Percentiles rank a stretch among this genome's conserved stretches.
phyloP scores from a whole-genome alignment of 345 rosid genomes.

The Abelmoschus esculentus region DNA sequence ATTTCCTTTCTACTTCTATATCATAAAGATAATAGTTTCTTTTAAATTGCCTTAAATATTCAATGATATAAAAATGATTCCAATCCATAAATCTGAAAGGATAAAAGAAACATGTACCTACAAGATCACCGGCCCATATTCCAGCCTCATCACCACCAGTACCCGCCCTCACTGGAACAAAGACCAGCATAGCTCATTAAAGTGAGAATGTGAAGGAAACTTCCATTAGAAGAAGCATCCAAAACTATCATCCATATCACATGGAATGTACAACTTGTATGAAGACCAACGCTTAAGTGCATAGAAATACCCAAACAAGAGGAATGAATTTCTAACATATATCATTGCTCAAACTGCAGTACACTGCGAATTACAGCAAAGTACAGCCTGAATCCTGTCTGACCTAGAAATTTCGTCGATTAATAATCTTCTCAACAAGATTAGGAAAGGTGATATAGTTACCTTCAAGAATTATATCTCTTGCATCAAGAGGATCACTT shows the following conservation, averaged over 20 bases:
- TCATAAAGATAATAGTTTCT: neutral
- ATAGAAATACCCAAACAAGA: neutral
- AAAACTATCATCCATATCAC: neutral
- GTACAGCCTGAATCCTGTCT: neutral
- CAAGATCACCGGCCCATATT: conserved; percentile 99
- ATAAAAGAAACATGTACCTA: conserved; percentile 81
- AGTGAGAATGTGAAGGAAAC: conserved; percentile 1
- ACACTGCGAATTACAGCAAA: neutral
- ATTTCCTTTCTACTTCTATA: neutral
- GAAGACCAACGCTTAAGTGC: neutral
- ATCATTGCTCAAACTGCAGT: neutral
- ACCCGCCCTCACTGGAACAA: conserved; percentile 85
- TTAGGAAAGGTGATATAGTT: conserved; percentile 7
- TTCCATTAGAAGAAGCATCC: neutral
- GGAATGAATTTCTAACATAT: neutral
- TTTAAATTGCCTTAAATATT: neutral
- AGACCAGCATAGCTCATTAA: conserved; percentile 5
- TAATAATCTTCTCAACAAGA: neutral
- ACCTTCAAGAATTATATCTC: conserved; percentile 98
- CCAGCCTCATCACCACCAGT: conserved; percentile 99
- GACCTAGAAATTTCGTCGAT: neutral
- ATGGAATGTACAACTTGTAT: neutral
- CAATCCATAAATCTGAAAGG: conserved; percentile 20
- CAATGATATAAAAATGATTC: conserved; percentile 13
- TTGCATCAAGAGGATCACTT: conserved; percentile 86